Base-by-base conservation (phyloP, 352 stramenopile species). In the Nothophytophthora sp. region DNA sequence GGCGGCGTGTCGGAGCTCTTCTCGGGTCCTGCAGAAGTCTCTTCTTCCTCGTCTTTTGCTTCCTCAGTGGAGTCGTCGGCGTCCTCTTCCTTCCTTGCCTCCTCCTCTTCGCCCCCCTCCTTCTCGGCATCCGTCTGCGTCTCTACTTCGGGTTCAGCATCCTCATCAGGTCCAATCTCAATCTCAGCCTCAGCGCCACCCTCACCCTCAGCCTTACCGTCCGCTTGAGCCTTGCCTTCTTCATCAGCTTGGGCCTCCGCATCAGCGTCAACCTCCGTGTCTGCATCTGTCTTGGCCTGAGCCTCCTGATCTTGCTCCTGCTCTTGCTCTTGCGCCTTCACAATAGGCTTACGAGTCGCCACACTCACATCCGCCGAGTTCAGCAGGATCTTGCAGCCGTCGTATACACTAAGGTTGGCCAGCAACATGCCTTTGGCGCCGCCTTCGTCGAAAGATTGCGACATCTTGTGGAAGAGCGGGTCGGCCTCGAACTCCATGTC, bases 381-480 rank as follows among this genome's bases (percentile, higher is more conserved):
- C 15, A 96, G 57, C 25, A 92, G 66, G 29, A 96, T 86, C 49
- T 92, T 92, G 38, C 81, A 94, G 5, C 89, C 81, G 42, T 96
- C 85, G 18, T 96, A 91, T n/a, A 95, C 72, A 18, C 81, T 76
- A 9, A 98, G 68, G 51, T 97, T 96, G n/a, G 86, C 80, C n/a
- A 98, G 61, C 19, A 98, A 58, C 87, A 98, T 95, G 10, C 91
- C 91, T 52, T 93, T 94, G 0, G 92, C 91, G 2, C 90, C 90
- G 1, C 88, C 90, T 60, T 96, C 90, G 59, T 98, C 92, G 50
- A 98, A 97, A 4, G 75, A 89, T 54, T 96, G 83, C 22, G 80
- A 93, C 85, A 98, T 97, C 55, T 97, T 96, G 70, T 95, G 87
- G 53, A 97, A 98, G 5, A 97, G 67, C 24, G 90, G 88, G 51